Evolutionary conservation across 176 grass and related monocot genomes (phyloP).

Genomic region (Chloris gayana): DNA sequence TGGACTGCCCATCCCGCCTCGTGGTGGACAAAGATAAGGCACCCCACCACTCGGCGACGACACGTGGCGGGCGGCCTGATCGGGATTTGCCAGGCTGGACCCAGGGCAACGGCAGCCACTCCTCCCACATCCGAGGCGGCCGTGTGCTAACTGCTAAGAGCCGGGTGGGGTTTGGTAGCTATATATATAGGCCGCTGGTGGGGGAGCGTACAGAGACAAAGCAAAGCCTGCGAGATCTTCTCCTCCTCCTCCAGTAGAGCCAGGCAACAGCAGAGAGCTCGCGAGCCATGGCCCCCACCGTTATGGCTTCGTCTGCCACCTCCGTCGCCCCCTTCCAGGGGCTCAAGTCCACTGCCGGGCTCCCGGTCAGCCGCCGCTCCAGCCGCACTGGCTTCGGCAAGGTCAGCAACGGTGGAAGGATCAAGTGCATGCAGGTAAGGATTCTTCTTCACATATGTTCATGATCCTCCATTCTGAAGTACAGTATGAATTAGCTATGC

Average conservation of each 20-base stretch:
- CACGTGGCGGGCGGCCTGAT: constrained; percentile 19
- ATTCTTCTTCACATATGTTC: too few relatives aligned
- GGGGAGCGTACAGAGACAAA: background rate
- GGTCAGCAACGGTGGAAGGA: constrained; percentile 60
- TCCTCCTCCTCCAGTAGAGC: background rate
- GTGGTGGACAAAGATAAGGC: constrained; percentile 14
- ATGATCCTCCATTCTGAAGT: too few relatives aligned
- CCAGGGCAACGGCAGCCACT: constrained; percentile 26
- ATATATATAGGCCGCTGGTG: constrained; percentile 41
- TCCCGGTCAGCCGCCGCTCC: constrained; percentile 39
- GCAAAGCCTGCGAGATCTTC: background rate
- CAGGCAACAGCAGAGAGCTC: background rate
- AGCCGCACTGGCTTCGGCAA: constrained; percentile 29
- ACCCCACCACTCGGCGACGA: background rate
- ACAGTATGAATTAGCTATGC: background rate
- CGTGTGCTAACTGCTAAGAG: too few relatives aligned
- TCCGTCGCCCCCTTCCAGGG: constrained; percentile 47
- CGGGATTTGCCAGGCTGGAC: background rate
- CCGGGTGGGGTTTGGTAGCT: background rate
- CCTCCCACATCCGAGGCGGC: constrained; percentile 19
- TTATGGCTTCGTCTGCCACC: constrained; percentile 47
- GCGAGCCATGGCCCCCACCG: constrained; percentile 51
- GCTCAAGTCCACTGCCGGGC: constrained; percentile 38
- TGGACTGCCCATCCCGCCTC: background rate
- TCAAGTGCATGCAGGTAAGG: constrained; percentile 70